Evolutionary conservation across 371 early-diverging fungal genomes (phyloP).

Genomic region (Cokeromyces recurvatus): DNA sequence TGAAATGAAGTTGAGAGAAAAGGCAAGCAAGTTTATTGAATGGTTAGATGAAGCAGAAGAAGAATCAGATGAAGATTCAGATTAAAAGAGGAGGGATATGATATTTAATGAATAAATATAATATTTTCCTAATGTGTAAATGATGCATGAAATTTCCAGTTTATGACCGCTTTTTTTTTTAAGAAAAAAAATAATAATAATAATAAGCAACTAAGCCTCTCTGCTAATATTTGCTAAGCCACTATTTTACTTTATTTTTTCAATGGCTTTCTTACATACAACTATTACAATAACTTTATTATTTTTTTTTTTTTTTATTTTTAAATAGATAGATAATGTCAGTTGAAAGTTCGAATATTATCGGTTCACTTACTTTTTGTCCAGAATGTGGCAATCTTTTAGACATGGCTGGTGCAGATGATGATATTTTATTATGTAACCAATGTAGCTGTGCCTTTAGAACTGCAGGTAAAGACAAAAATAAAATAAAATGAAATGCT

Average conservation of each 20-base stretch:
- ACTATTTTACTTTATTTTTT: conserved; percentile 8
- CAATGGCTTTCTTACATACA: neutral
- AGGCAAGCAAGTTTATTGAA: conserved; percentile 56
- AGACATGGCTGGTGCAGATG: conserved; percentile 73
- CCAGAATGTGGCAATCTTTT: conserved; percentile 83
- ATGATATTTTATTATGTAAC: conserved; percentile 72
- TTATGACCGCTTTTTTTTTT: no score
- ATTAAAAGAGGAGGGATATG: no score
- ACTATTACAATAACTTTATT: no score
- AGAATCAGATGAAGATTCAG: conserved; percentile 33
- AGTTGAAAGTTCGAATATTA: no score
- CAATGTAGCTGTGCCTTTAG: conserved; percentile 70
- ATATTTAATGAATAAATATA: no score
- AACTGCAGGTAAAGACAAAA: conserved; percentile 48
- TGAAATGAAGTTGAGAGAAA: conserved; percentile 38
- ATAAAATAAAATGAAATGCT: neutral
- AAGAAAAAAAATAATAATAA: no score
- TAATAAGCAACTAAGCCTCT: no score
- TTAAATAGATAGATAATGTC: conserved; percentile 9
- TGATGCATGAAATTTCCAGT: no score
- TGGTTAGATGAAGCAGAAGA: conserved; percentile 68
- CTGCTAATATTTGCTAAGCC: neutral
- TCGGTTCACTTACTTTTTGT: conserved; percentile 81
- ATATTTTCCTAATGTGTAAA: no score
- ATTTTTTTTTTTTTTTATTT: no score